Conservation (phyloP, 805 yeast genomes). For the Sungouiella thailandica region DNA sequence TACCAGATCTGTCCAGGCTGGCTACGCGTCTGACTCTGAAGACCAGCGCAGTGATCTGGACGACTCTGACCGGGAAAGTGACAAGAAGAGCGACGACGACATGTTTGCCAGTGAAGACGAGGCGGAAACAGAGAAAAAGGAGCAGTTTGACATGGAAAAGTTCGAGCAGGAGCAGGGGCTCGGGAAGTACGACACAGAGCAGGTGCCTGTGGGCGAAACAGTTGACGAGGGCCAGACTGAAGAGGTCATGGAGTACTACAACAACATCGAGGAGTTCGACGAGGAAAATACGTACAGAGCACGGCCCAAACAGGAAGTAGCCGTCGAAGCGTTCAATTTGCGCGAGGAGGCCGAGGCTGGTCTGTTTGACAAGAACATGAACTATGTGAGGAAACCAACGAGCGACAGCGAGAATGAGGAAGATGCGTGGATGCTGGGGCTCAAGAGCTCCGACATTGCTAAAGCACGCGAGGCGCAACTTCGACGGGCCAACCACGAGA, state of each 20-base stretch:
- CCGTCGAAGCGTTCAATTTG: constrained; percentile 58
- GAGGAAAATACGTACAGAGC: constrained; percentile 5
- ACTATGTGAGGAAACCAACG: constrained; percentile 42
- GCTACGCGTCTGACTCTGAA: constrained; percentile 16
- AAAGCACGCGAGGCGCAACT: constrained; percentile 29
- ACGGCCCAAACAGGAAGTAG: constrained; percentile 19
- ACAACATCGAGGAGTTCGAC: constrained; percentile 21
- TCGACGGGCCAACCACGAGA: constrained; percentile 2
- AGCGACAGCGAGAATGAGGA: constrained; percentile 24
- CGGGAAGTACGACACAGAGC: constrained; percentile 12
- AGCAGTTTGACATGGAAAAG: constrained; percentile 11
- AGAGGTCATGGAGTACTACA: constrained; percentile 21
- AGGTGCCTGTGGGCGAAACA: constrained; percentile 10
- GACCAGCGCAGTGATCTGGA: constrained; percentile 5
- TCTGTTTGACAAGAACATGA: constrained; percentile 55
- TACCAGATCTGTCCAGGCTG: constrained; percentile 2
- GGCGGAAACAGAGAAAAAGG: constrained; percentile 5
- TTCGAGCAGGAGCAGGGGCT: constrained; percentile 24
- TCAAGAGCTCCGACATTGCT: constrained; percentile 20
- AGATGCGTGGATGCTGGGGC: constrained; percentile 15
- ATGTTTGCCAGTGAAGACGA: constrained; percentile 34
- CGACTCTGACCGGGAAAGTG: constrained; percentile 3
- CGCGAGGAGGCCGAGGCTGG: constrained; percentile 56
- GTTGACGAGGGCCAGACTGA: constrained; percentile 6
- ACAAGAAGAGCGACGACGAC: constrained; percentile 27